phyloP scores from a whole-genome alignment of 2,329 filamentous ascomycete genomes.

The Paramyrothecium sp. region DNA sequence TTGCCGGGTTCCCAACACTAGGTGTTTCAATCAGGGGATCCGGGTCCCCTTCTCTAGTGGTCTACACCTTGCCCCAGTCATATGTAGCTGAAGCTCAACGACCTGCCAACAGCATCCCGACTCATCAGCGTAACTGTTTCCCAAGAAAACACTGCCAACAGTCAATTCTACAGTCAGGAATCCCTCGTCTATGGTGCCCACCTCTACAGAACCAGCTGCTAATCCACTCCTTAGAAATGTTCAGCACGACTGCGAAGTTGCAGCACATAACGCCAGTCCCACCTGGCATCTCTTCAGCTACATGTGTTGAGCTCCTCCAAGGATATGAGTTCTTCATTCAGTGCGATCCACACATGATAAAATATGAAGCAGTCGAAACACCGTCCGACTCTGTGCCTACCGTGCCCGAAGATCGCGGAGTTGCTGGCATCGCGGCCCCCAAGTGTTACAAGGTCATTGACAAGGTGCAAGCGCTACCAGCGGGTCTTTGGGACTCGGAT shows the following conservation, averaged over 20 bases:
- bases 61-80: too few species aligned
- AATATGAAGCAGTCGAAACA: conserved; percentile 34
- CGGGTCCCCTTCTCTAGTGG: too few species aligned
- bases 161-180: too few species aligned
- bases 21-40: too few species aligned
- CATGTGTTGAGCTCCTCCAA: conserved; percentile 45
- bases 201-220: background rate
- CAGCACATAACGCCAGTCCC: conserved; percentile 43
- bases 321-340: conserved; percentile 50
- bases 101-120: too few species aligned
- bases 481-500: conserved; percentile 53
- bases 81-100: too few species aligned
- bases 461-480: conserved; percentile 49
- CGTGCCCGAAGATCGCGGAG: conserved; percentile 24
- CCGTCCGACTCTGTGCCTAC: conserved; percentile 22
- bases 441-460: conserved; percentile 47
- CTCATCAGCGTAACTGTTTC: too few species aligned
- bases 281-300: conserved; percentile 26
- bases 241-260: conserved; percentile 42
- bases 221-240: conserved; percentile 26
- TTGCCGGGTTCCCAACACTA: too few species aligned
- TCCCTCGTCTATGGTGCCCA: too few species aligned
- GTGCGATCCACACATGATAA: conserved; percentile 51
- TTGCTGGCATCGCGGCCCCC: conserved; percentile 22
- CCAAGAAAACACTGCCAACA: too few species aligned